Evolutionary conservation across 176 grass and related monocot species (phyloP).

Genomic region (Lolium multiflorum): DNA sequence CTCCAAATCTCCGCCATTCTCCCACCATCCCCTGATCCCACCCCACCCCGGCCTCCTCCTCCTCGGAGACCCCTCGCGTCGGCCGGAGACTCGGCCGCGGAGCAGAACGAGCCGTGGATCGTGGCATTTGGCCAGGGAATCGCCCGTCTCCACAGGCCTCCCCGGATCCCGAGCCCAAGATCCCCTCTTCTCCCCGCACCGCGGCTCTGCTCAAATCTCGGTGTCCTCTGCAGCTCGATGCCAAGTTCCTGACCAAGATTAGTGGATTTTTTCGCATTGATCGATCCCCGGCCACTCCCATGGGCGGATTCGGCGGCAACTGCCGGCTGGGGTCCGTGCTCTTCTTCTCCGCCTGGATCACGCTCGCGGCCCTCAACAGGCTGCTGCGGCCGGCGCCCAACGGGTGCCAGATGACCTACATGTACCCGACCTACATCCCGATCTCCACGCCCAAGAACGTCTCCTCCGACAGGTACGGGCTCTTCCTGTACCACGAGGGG

Average conservation of each 20-base stretch:
- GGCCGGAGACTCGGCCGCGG: not conserved
- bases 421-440: slow-evolving; percentile 98
- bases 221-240: not conserved
- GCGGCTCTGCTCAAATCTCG: slow-evolving; percentile 16
- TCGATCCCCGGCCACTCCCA: not conserved
- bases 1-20: slow-evolving; percentile 21
- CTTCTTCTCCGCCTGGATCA: slow-evolving; percentile 61
- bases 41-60: not conserved
- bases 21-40: not conserved
- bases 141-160: not conserved
- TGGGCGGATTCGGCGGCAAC: slow-evolving; percentile 67
- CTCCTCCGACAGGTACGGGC: slow-evolving; percentile 78
- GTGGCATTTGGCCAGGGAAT: slow-evolving; percentile 35
- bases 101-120: not conserved
- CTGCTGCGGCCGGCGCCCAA: slow-evolving; percentile 82
- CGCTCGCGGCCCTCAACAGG: slow-evolving; percentile 61
- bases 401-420: slow-evolving; percentile 93
- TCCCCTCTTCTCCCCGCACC: not conserved
- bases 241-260: not conserved
- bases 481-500: slow-evolving; percentile 97
- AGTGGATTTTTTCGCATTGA: not conserved
- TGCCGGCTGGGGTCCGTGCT: slow-evolving; percentile 59
- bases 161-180: slow-evolving; percentile 36
- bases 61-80: slow-evolving; percentile 10
- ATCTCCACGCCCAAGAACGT: slow-evolving; percentile 71